Base-by-base conservation (phyloP, 345 rosid genomes). In the Aquilaria yunnanensis region DNA sequence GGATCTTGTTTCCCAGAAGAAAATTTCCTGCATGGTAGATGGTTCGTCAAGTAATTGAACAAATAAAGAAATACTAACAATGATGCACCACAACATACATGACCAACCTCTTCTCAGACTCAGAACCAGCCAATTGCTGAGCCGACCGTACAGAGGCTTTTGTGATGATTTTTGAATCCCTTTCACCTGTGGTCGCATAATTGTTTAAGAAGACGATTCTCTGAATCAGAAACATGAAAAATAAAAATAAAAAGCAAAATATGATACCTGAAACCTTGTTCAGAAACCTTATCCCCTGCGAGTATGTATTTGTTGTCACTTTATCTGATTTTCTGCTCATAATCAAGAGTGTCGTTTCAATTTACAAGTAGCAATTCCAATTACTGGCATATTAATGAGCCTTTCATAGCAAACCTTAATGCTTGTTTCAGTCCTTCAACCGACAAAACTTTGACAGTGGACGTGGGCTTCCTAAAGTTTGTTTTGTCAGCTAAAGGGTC, bases 221-320 rank as follows among this genome's bases (percentile, higher is more conserved):
- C 4, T 13, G 48, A 59, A 34, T 53, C 32, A 50, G 46, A 48
- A 9, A 29, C n/a, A 56, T 55, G 51, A 37, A 37, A 57, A 32
- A 2, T 12, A 14, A 16, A 48, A 47, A 47, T 34, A 60, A n/a
- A 60, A 56, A 13, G 14, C 51, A 31, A 47, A 47, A 54, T 69
- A 10, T 34, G 56, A 59, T 63, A 92, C 97, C 88, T 80, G 94
- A 78, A 61, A 90, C 77, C 76, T 89, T 86, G 62, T 77, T 86
- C 52, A 93, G 95, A 78, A 88, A 88, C 67, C 96, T 83, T 70
- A 94, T 74, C 56, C 99, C 99, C 65, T 94, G 99, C 14, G 97
- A 90, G 74, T 85, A 80, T 63, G 78, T 45, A 61, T 81, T 88
- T 65, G 97, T 86, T 14, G 95, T 94, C 80, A 90, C 97, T 77